phyloP scores from a whole-genome alignment of 306 rosid species.

The Notholithocarpus densiflorus region DNA sequence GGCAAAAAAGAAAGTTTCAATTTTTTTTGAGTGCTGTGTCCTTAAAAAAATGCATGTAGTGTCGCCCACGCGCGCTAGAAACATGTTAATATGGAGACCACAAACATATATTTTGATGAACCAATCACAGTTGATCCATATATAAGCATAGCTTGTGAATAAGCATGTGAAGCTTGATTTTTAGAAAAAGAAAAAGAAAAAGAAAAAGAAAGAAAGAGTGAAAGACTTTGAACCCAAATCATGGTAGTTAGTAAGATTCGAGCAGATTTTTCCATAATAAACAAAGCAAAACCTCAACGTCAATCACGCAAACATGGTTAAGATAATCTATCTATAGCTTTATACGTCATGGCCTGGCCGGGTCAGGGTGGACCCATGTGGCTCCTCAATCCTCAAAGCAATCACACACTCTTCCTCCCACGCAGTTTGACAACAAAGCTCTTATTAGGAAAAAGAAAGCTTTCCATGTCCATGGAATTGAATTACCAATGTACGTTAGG shows the following conservation, averaged over 20 bases:
- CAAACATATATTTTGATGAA: too few species aligned
- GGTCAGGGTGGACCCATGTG: conserved; percentile 30
- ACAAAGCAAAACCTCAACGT: conserved; percentile 35
- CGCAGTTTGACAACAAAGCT: conserved; percentile 13
- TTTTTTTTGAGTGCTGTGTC: too few species aligned
- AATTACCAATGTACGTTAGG: not conserved
- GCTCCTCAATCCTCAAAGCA: conserved; percentile 20
- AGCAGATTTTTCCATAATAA: conserved; percentile 37
- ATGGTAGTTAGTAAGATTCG: conserved; percentile 48
- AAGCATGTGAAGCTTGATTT: conserved; percentile 23
- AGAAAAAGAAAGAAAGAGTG: not conserved
- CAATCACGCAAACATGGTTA: conserved; percentile 50
- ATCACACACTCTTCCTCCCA: not conserved
- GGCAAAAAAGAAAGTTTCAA: too few species aligned
- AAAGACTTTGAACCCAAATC: conserved; percentile 30
- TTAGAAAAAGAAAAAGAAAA: too few species aligned
- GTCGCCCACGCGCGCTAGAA: not conserved
- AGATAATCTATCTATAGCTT: conserved; percentile 10
- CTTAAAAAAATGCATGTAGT: too few species aligned
- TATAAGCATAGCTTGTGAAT: not conserved
- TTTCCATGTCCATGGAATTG: not conserved
- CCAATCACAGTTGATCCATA: not conserved
- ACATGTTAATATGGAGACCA: not conserved
- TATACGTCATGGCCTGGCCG: conserved; percentile 5
- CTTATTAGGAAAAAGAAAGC: not conserved